Conservation (phyloP, 2,329 filamentous ascomycete species). For the Ascochyta rabiei region DNA sequence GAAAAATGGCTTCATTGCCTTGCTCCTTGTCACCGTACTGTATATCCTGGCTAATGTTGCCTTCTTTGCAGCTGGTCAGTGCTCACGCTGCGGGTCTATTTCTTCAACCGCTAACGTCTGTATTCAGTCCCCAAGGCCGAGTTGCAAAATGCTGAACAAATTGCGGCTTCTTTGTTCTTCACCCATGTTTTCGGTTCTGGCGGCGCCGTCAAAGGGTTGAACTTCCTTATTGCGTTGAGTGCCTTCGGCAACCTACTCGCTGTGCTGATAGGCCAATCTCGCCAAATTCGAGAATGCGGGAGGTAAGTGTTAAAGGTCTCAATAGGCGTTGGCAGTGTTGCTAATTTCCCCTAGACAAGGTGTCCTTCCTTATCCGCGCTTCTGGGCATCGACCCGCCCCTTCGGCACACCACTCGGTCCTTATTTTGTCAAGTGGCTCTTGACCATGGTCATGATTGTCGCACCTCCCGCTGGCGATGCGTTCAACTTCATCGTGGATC, state of each 20-base stretch:
- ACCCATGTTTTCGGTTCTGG: conserved; percentile 59
- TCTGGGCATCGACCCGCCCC: conserved; percentile 67
- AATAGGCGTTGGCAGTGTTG: too few relatives aligned
- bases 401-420: conserved; percentile 67
- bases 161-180: conserved; percentile 65
- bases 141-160: conserved; percentile 57
- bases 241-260: conserved; percentile 66
- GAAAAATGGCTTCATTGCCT: conserved; percentile 53
- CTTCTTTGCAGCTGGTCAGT: conserved; percentile 61
- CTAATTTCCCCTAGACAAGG: conserved; percentile 54
- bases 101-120: background rate
- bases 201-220: conserved; percentile 59
- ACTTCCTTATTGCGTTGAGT: conserved; percentile 62
- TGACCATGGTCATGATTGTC: conserved; percentile 66
- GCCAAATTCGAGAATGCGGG: conserved; percentile 66
- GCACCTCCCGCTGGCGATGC: conserved; percentile 67
- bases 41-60: conserved; percentile 67
- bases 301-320: conserved; percentile 20
- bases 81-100: background rate
- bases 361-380: conserved; percentile 64
- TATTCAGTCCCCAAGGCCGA: conserved; percentile 56
- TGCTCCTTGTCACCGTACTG: conserved; percentile 58
- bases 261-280: conserved; percentile 61
- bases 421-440: conserved; percentile 62
- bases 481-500: conserved; percentile 66